phyloP scores from a whole-genome alignment of 1,284 basidiomycete genomes.

The Austroboletus novae-zelandiae region DNA sequence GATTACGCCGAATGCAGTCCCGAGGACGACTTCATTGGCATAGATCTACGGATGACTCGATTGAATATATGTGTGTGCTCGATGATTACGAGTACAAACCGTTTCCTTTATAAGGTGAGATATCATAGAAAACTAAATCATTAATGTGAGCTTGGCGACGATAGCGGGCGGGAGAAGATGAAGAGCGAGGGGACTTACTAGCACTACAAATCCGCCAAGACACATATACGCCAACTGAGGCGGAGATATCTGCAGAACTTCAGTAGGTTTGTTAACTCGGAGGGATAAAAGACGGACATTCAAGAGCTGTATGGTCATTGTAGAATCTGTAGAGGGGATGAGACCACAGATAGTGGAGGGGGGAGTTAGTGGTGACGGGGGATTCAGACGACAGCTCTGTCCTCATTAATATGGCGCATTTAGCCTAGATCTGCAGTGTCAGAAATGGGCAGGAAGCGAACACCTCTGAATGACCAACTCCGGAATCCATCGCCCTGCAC shows the following conservation, averaged over 20 bases:
- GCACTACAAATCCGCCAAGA: constrained; percentile 76
- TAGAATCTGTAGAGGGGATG: not conserved
- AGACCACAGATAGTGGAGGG: not conserved
- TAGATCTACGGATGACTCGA: constrained; percentile 51
- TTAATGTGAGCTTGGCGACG: constrained; percentile 2
- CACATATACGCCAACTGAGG: constrained; percentile 67
- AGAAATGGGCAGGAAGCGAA: too few relatives aligned
- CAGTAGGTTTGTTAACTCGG: constrained; percentile 4
- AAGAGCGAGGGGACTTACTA: constrained; percentile 36
- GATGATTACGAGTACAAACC: constrained; percentile 34
- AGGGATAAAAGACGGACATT: constrained; percentile 20
- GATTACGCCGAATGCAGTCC: constrained; percentile 74
- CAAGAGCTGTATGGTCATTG: constrained; percentile 23
- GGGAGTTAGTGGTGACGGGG: not conserved
- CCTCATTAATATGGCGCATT: too few relatives aligned
- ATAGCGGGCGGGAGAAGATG: not conserved
- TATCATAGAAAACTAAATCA: constrained; percentile 70
- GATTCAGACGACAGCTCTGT: not conserved
- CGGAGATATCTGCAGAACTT: constrained; percentile 42
- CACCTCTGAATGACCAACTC: too few relatives aligned
- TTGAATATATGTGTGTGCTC: not conserved
- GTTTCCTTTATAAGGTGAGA: constrained; percentile 82
- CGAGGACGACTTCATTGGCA: constrained; percentile 91
- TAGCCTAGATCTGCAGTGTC: too few relatives aligned
- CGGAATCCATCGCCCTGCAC: too few relatives aligned